A percentile compares a stretch with the other conserved stretches of the same genome.
phyloP scores from a whole-genome alignment of 345 rosid species.

The Draba incana region DNA sequence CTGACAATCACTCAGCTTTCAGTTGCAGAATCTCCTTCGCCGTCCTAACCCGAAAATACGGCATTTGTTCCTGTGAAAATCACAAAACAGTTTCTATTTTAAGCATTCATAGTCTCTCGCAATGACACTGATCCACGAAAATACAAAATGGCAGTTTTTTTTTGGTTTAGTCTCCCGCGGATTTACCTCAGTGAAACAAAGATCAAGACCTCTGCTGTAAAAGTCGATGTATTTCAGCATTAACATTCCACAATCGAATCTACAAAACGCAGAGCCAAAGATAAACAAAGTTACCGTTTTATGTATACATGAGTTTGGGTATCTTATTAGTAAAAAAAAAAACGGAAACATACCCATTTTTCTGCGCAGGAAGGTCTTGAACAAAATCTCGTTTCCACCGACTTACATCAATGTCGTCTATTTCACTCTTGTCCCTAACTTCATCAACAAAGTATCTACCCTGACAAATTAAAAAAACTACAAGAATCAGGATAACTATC shows the following conservation, averaged over 20 bases:
- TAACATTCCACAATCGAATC: slow-evolving; percentile 95
- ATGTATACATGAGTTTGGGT: background rate
- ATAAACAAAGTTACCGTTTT: background rate
- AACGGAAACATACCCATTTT: slow-evolving; percentile 61
- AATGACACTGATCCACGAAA: background rate
- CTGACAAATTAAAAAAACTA: slow-evolving; percentile 49
- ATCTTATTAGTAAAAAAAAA: background rate
- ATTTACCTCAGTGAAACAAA: slow-evolving; percentile 84
- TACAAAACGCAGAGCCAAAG: slow-evolving; percentile 38
- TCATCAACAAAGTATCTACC: slow-evolving; percentile 82
- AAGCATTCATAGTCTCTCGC: slow-evolving; percentile 18
- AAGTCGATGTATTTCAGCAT: slow-evolving; percentile 95
- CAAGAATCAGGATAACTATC: slow-evolving; percentile 31
- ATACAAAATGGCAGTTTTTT: background rate
- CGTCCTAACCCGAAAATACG: slow-evolving; percentile 83
- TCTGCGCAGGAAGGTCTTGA: slow-evolving; percentile 84
- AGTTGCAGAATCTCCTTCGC: slow-evolving; percentile 84
- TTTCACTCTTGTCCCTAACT: slow-evolving; percentile 78
- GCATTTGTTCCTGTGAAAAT: slow-evolving; percentile 74
- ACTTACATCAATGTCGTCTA: slow-evolving; percentile 60
- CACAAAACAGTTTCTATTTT: background rate
- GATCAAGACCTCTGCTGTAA: slow-evolving; percentile 79
- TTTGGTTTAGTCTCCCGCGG: background rate
- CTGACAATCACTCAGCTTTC: slow-evolving; percentile 72
- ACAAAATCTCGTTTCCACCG: slow-evolving; percentile 82